Evolutionary conservation across 2,329 filamentous ascomycete genomes (phyloP).

Genomic region (Epichloe festucae): DNA sequence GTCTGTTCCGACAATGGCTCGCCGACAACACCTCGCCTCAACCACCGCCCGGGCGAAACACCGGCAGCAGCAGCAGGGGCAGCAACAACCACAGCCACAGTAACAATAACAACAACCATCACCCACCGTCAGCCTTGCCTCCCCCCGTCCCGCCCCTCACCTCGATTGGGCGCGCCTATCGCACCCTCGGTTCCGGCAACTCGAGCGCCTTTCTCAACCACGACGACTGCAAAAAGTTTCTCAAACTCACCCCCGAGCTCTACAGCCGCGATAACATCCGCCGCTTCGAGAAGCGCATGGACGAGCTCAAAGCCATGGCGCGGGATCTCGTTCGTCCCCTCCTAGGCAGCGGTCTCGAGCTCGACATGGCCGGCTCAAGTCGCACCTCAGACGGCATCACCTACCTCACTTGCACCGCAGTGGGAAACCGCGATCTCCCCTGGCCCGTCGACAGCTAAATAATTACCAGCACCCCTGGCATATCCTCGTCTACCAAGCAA

Average conservation of each 20-base stretch:
- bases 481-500: background rate
- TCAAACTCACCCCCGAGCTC: constrained; percentile 73
- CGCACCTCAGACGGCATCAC: constrained; percentile 29
- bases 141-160: constrained; percentile 35
- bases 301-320: constrained; percentile 78
- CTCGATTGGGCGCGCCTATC: constrained; percentile 60
- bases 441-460: constrained; percentile 29
- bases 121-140: constrained; percentile 14
- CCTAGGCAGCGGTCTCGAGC: constrained; percentile 73
- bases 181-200: constrained; percentile 54
- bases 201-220: constrained; percentile 57
- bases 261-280: constrained; percentile 80
- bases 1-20: constrained; percentile 83
- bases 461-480: no score
- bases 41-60: constrained; percentile 24
- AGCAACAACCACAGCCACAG: constrained; percentile 10
- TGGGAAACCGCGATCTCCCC: constrained; percentile 36
- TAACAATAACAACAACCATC: background rate
- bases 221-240: constrained; percentile 83
- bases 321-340: constrained; percentile 72
- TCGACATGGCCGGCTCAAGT: constrained; percentile 46
- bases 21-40: constrained; percentile 77
- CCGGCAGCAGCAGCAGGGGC: constrained; percentile 8
- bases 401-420: constrained; percentile 38
- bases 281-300: constrained; percentile 73